These are phyloP conservation scores for Colletotrichum simmondsii DNA, from an alignment of 2,329 filamentous ascomycete species.

Conservation along the genomic window DNA sequence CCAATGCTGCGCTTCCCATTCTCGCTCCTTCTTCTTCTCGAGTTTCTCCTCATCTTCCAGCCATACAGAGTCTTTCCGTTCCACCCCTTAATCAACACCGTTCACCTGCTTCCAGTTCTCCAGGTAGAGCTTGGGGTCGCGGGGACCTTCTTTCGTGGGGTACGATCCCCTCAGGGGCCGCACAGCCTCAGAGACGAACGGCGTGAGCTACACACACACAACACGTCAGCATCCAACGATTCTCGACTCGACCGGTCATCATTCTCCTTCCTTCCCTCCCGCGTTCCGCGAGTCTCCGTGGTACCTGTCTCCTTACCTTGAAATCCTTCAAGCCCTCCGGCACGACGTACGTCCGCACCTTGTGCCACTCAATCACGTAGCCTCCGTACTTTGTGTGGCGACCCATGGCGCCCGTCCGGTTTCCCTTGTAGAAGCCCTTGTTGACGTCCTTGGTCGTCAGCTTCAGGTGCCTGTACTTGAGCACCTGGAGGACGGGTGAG, in stretches of 20 bases:
- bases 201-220: conserved; percentile 70
- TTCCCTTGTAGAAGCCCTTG: conserved; percentile 98
- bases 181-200: conserved; percentile 77
- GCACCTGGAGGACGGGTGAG: conserved; percentile 72
- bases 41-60: background rate
- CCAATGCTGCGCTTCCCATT: too few species aligned
- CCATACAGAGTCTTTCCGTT: background rate
- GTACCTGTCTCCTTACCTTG: conserved; percentile 65
- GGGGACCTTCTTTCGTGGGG: conserved; percentile 64
- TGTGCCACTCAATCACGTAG: conserved; percentile 85
- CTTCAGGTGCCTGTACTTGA: conserved; percentile 77
- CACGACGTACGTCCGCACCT: conserved; percentile 91
- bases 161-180: conserved; percentile 64
- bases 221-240: too few species aligned
- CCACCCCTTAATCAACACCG: conserved; percentile 61
- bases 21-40: background rate
- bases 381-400: conserved; percentile 84
- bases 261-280: too few species aligned
- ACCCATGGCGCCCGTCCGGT: conserved; percentile 88
- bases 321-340: conserved; percentile 76
- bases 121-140: conserved; percentile 71
- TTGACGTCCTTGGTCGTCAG: conserved; percentile 94
- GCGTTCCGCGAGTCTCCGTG: too few species aligned
- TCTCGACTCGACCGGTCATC: too few species aligned
- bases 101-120: conserved; percentile 76